Evolutionary conservation across 75 land plant genomes (phyloP), one percentile per base, ranked within the genome.

Genomic region (Chamaecyparis obtusa): DNA sequence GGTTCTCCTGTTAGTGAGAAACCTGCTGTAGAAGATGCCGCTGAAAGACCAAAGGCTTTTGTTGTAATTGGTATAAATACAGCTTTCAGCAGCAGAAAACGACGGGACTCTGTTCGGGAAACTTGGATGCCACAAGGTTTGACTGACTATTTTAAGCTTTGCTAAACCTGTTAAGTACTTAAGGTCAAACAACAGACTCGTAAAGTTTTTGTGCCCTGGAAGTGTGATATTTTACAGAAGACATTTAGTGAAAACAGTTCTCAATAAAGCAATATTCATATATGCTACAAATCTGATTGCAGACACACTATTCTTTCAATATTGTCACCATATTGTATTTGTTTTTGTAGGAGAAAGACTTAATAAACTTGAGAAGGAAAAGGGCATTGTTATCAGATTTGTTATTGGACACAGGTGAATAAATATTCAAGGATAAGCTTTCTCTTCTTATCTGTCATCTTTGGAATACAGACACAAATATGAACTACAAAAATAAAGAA

Each of bases 11-110:
- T 46, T 33, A 87, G 41, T 43, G 84, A 83, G 39, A 89, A 86
- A 36, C 72, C 87, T 11, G 91, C 85, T 77, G 89, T 84, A 43
- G 91, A 90, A 46, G 87, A 83, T 44, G 54, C 87, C 60, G 33
- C 83, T 64, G 83, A 84, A 86, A 91, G 92, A 36, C 93, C 86
- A 89, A 97, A 94, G 88, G 96, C 89, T n/a, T 95, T 97, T 89
- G 87, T 97, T 69, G 99, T 97, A n/a, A 93, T 97, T 64, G 98
- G 99, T 30, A 96, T 97, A 56, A 97, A 97, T 88, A 97, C 99
- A 48, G 99, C 99, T 48, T 97, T 97, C 84, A 97, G 99, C 86
- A 97, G 99, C 89, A 90, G 96, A 80, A 92, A 93, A 67, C 92
- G 96, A 10, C 84, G 96, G 79, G 94, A 95, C 71, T 95, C 96